A percentile compares a stretch with the other conserved stretches of the same genome.
These are phyloP conservation scores for Leccinellum albellum DNA, from an alignment of 768 basidiomycete genomes.

Conservation along the genomic window DNA sequence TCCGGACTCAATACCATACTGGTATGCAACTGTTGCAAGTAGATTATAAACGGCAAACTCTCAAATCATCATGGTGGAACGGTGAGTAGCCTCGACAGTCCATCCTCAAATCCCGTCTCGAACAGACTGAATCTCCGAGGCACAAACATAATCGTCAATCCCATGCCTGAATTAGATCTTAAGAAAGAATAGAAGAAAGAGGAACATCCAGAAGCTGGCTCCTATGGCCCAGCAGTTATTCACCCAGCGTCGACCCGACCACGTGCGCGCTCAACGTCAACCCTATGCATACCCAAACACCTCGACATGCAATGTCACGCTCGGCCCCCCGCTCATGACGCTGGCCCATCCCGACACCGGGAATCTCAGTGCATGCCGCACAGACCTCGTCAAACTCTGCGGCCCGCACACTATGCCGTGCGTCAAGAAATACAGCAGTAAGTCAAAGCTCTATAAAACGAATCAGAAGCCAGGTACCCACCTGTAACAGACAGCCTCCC, in stretches of 20 bases:
- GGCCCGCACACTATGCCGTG: constrained; percentile 50
- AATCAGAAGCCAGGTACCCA: constrained; percentile 22
- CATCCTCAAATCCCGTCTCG: too few species aligned
- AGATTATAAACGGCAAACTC: too few species aligned
- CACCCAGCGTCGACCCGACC: not conserved
- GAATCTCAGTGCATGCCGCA: constrained; percentile 38
- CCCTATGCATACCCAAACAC: constrained; percentile 39
- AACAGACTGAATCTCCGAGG: too few species aligned
- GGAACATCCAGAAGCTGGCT: too few species aligned
- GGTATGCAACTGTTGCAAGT: too few species aligned
- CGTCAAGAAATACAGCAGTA: not conserved
- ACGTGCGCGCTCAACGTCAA: not conserved
- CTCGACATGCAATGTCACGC: constrained; percentile 37
- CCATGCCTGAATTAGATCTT: too few species aligned
- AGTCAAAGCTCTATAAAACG: not conserved
- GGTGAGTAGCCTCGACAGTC: too few species aligned
- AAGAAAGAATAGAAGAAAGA: too few species aligned
- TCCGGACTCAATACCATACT: too few species aligned
- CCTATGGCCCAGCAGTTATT: too few species aligned
- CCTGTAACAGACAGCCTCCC: constrained; percentile 49
- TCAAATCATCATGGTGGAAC: too few species aligned
- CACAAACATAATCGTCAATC: too few species aligned
- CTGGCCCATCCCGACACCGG: constrained; percentile 28
- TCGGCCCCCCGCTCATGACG: constrained; percentile 36
- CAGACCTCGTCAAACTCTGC: constrained; percentile 34